Evolutionary conservation across 2,329 filamentous ascomycete genomes (phyloP).

Genomic region (Sporothrix euskadiensis): DNA sequence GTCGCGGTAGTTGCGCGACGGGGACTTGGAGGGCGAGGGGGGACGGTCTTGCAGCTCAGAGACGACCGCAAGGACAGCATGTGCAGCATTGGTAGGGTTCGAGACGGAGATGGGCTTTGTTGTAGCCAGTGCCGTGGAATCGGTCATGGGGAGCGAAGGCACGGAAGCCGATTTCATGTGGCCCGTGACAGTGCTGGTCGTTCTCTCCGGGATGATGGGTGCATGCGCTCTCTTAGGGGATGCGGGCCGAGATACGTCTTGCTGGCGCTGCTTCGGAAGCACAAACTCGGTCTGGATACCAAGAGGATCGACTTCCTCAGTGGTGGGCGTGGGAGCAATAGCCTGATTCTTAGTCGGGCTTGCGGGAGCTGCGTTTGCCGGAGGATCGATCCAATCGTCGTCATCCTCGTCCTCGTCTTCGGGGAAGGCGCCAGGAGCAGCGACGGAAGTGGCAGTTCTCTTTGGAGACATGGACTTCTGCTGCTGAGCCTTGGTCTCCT

Average conservation of each 20-base stretch:
- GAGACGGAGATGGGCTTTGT: slow-evolving; percentile 65
- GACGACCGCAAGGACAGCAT: slow-evolving; percentile 47
- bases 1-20: slow-evolving; percentile 60
- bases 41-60: slow-evolving; percentile 43
- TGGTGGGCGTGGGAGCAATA: slow-evolving; percentile 57
- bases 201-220: slow-evolving; percentile 22
- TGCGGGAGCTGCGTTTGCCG: slow-evolving; percentile 49
- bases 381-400: slow-evolving; percentile 64
- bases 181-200: slow-evolving; percentile 36
- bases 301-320: slow-evolving; percentile 49
- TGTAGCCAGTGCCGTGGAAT: slow-evolving; percentile 41
- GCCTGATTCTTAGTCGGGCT: slow-evolving; percentile 61
- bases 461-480: slow-evolving; percentile 24
- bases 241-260: slow-evolving; percentile 35
- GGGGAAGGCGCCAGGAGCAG: slow-evolving; percentile 62
- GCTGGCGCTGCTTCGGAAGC: slow-evolving; percentile 46
- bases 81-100: slow-evolving; percentile 45
- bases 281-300: slow-evolving; percentile 44
- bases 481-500: slow-evolving; percentile 33
- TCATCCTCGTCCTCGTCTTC: slow-evolving; percentile 53
- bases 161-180: slow-evolving; percentile 67
- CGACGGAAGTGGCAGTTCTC: slow-evolving; percentile 28
- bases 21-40: slow-evolving; percentile 57
- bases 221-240: slow-evolving; percentile 42
- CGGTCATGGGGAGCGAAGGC: slow-evolving; percentile 49